Conservation (phyloP, 768 basidiomycete species). For the Collybia mongolica region DNA sequence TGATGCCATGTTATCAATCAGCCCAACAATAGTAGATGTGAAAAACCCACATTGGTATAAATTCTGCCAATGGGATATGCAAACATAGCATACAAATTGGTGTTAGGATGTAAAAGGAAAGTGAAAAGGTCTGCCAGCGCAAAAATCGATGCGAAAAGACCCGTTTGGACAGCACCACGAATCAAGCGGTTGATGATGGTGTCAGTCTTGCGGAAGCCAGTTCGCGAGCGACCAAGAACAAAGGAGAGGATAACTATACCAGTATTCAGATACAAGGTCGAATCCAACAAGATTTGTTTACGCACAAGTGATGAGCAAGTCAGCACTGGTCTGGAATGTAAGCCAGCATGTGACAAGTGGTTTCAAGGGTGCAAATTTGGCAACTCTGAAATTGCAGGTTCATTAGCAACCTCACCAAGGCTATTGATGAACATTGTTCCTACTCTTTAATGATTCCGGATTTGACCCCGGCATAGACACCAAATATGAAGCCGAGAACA, state of each 20-base stretch:
- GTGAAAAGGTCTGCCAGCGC: slow-evolving; percentile 48
- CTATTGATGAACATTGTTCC: slow-evolving; percentile 9
- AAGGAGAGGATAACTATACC: slow-evolving; percentile 23
- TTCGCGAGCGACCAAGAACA: slow-evolving; percentile 39
- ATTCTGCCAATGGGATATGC: slow-evolving; percentile 29
- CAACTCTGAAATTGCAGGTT: slow-evolving; percentile 26
- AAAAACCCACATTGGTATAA: slow-evolving; percentile 37
- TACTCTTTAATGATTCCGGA: slow-evolving; percentile 42
- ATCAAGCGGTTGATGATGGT: slow-evolving; percentile 52
- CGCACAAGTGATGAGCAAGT: slow-evolving; percentile 44
- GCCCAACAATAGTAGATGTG: neutral
- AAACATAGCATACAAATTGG: slow-evolving; percentile 25
- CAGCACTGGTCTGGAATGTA: slow-evolving; percentile 40
- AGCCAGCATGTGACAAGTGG: slow-evolving; percentile 47
- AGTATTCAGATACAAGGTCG: neutral
- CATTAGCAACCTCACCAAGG: neutral
- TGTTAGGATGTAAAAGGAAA: slow-evolving; percentile 33
- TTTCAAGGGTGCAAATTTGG: slow-evolving; percentile 37
- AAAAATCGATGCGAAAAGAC: slow-evolving; percentile 49
- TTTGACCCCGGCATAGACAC: slow-evolving; percentile 38
- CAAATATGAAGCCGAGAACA: slow-evolving; percentile 39
- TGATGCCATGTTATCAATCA: slow-evolving; percentile 8
- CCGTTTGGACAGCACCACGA: slow-evolving; percentile 54
- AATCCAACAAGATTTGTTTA: neutral
- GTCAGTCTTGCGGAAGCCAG: slow-evolving; percentile 52